Evolutionary conservation across 2,329 filamentous ascomycete genomes (phyloP).

Genomic region (Pestalotiopsis sp.): DNA sequence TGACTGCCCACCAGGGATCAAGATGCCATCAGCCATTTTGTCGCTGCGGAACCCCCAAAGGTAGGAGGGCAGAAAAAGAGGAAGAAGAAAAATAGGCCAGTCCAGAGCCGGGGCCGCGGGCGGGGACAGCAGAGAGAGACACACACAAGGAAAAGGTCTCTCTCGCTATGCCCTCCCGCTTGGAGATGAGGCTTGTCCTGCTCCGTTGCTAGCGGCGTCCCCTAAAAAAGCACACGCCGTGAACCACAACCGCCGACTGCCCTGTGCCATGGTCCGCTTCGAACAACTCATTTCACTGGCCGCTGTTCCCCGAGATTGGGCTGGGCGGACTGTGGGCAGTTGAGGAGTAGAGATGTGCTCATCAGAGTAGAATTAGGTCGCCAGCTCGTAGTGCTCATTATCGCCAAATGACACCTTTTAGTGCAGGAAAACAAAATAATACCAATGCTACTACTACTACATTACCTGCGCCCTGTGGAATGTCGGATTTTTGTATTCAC

Average conservation of each 20-base stretch:
- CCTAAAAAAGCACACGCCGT: constrained; percentile 14
- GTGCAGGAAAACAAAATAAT: neutral
- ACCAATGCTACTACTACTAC: neutral
- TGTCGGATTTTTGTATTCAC: neutral
- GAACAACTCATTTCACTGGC: constrained; percentile 7
- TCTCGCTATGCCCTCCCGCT: neutral
- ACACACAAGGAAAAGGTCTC: too few relatives aligned
- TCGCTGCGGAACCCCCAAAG: neutral
- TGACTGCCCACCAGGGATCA: neutral
- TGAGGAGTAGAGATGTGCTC: neutral
- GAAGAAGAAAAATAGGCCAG: neutral
- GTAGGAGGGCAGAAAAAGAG: neutral
- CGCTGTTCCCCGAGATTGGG: constrained; percentile 3
- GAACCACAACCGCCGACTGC: constrained; percentile 8
- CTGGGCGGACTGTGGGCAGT: neutral
- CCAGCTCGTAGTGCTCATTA: neutral
- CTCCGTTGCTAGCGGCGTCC: neutral
- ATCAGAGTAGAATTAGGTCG: neutral
- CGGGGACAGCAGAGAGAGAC: neutral
- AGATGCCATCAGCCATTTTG: neutral
- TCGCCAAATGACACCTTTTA: neutral
- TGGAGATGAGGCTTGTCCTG: constrained; percentile 10
- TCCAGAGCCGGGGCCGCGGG: neutral
- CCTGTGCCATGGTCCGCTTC: constrained; percentile 4
- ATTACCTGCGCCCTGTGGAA: neutral